Base-by-base conservation (phyloP, 2,329 filamentous ascomycete species). In the Fusarium annulatum region DNA sequence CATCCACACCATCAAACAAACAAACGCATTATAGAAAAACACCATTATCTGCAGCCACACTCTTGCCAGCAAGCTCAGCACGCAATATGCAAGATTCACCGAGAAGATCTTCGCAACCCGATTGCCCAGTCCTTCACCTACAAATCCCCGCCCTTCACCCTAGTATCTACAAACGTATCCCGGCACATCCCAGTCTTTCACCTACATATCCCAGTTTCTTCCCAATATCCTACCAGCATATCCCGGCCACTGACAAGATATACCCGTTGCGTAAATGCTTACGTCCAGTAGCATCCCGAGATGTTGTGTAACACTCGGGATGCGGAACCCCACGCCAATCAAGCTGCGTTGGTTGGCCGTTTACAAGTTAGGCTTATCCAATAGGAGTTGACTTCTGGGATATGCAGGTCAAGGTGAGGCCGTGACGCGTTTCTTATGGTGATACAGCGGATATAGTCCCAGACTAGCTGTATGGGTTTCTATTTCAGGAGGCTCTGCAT, bases 271-370 rank as follows among this genome's bases (percentile, higher is more conserved):
- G 43, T n/a, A 19, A 49, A 46, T 28, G 57, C 28, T 45, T 28
- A 57, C 23, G 19, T 38, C 30, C 55, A 42, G 26, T 41, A 34
- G 46, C 30, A 59, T 69, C 43, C 49, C 60, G 59, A 57, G 18
- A 62, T 43, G 64, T 11, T 48, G 64, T 61, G 72, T 67, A 64
- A 75, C 58, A 11, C 39, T 67, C 62, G 71, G 67, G 43, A 51
- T 51, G 39, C 46, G 48, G 53, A 67, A 36, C 52, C 46, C 49
- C 42, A 43, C 23, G 45, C 19, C 18, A 11, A 28, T 45, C 42
- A 38, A 21, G 5, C 3, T 15, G 18, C 30, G 34, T 15, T 55
- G 42, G 28, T 66, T 57, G 59, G 49, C 26, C 16, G 23, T 49
- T 42, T 49, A 28, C 8, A 26, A 60, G 38, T 61, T 58, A 58